Conservation (phyloP, 495 filamentous ascomycete species). For the Elaphomyces granulatus region DNA sequence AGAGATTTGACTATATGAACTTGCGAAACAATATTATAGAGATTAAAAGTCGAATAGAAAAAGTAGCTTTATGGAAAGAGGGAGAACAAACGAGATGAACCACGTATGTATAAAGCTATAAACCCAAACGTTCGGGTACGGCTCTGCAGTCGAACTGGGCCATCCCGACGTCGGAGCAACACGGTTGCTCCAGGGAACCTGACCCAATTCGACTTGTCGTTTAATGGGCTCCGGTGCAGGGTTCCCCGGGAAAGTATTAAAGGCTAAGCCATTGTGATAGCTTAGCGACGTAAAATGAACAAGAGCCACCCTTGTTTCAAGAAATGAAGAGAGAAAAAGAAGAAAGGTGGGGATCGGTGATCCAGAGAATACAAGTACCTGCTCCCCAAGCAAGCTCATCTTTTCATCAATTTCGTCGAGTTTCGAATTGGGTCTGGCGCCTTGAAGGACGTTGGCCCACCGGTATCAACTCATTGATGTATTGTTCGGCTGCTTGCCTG, state of each 20-base stretch:
- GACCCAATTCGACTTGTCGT: not conserved
- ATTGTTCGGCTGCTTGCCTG: conserved; percentile 26
- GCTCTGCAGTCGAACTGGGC: not conserved
- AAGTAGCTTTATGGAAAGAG: no score
- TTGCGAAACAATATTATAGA: no score
- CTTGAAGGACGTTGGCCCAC: conserved; percentile 22
- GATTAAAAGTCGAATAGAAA: no score
- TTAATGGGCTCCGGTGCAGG: not conserved
- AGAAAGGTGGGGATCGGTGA: not conserved
- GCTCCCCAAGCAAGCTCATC: no score
- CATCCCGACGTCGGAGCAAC: not conserved
- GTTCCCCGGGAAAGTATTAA: conserved; percentile 22
- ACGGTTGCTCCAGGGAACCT: not conserved
- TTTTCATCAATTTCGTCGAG: conserved; percentile 18
- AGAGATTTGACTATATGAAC: no score
- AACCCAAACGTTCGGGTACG: no score
- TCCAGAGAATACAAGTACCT: no score
- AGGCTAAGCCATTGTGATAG: no score
- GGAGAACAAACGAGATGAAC: no score
- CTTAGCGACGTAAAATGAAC: not conserved
- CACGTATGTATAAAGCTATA: no score
- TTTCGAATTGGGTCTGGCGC: conserved; percentile 16
- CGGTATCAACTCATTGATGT: conserved; percentile 37
- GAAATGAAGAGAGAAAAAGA: no score
- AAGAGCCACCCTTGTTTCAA: not conserved